Percentiles rank a stretch among this genome's conserved stretches.
Conservation (phyloP, 768 basidiomycete species). For the Inosperma sp. region DNA sequence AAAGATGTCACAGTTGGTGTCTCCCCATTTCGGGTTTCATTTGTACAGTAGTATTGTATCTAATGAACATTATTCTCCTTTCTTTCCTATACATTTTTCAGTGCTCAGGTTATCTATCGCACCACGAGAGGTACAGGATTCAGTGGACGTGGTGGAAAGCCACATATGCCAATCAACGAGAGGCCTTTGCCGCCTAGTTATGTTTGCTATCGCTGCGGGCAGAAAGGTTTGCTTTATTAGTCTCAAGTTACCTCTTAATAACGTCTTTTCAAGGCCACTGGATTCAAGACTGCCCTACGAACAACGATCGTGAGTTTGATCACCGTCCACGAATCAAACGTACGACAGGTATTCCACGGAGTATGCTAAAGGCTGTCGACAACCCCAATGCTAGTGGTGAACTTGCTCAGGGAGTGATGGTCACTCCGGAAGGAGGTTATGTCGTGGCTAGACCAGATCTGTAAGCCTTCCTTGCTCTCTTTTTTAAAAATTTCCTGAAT, state of each 20-base stretch:
- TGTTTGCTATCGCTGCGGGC: conserved; percentile 97
- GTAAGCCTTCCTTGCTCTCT: conserved; percentile 47
- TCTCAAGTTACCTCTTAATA: conserved; percentile 9
- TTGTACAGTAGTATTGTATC: conserved; percentile 63
- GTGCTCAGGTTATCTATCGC: conserved; percentile 64
- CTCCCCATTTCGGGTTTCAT: conserved; percentile 50
- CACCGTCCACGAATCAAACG: conserved; percentile 94
- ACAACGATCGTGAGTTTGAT: conserved; percentile 92
- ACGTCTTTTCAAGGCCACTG: conserved; percentile 71
- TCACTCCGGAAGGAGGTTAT: conserved; percentile 97
- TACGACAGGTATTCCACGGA: conserved; percentile 96
- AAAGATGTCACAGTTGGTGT: conserved; percentile 99
- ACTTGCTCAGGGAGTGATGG: conserved; percentile 87
- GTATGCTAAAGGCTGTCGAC: conserved; percentile 95
- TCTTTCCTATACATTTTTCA: conserved; percentile 34
- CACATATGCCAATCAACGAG: conserved; percentile 55
- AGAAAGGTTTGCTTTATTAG: conserved; percentile 67
- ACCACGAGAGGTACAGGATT: conserved; percentile 64
- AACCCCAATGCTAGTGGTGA: conserved; percentile 64
- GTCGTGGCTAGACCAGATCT: conserved; percentile 95
- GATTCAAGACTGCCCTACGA: conserved; percentile 99
- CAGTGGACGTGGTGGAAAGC: conserved; percentile 54
- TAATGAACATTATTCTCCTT: conserved; percentile 58
- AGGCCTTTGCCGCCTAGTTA: conserved; percentile 89
- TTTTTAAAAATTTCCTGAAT: background rate